These are phyloP conservation scores for Apiotrichum brassicae DNA, from an alignment of 1,284 basidiomycete genomes.

Conservation along the genomic window DNA sequence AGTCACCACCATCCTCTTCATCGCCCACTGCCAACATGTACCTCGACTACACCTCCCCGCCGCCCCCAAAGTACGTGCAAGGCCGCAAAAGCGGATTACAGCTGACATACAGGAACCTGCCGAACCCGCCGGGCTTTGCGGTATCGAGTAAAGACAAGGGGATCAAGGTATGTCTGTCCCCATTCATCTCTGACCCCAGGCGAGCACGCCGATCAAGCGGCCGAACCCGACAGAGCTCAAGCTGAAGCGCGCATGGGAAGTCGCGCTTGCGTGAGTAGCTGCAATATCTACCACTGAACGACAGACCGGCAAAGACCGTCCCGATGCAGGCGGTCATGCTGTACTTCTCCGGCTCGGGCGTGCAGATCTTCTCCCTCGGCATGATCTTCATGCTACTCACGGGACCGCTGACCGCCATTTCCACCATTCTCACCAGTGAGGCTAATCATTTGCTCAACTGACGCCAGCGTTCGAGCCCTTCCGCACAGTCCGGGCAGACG, in stretches of 20 bases:
- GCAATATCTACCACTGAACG: not conserved
- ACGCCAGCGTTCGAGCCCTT: slow-evolving; percentile 46
- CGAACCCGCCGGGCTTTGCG: slow-evolving; percentile 10
- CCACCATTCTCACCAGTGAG: slow-evolving; percentile 67
- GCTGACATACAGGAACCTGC: slow-evolving; percentile 5
- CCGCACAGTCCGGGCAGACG: slow-evolving; percentile 17
- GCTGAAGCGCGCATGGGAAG: slow-evolving; percentile 76
- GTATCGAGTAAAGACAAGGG: slow-evolving; percentile 3
- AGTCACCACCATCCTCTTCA: too few relatives aligned
- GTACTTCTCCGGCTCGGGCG: slow-evolving; percentile 88
- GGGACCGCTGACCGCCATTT: slow-evolving; percentile 70
- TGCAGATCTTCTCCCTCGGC: slow-evolving; percentile 89
- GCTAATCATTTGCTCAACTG: slow-evolving; percentile 5
- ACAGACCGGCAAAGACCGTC: slow-evolving; percentile 70
- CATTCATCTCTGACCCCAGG: not conserved
- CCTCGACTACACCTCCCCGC: slow-evolving; percentile 5
- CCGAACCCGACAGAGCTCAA: slow-evolving; percentile 54
- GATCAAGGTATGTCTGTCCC: slow-evolving; percentile 7
- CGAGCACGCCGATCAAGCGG: not conserved
- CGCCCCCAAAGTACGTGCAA: not conserved
- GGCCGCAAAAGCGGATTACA: too few relatives aligned
- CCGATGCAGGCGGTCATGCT: slow-evolving; percentile 95
- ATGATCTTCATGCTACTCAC: slow-evolving; percentile 84
- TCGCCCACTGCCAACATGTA: too few relatives aligned
- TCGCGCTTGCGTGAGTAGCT: slow-evolving; percentile 56